phyloP scores from a whole-genome alignment of 2,329 filamentous ascomycete species.

The Trichoderma asperellum region DNA sequence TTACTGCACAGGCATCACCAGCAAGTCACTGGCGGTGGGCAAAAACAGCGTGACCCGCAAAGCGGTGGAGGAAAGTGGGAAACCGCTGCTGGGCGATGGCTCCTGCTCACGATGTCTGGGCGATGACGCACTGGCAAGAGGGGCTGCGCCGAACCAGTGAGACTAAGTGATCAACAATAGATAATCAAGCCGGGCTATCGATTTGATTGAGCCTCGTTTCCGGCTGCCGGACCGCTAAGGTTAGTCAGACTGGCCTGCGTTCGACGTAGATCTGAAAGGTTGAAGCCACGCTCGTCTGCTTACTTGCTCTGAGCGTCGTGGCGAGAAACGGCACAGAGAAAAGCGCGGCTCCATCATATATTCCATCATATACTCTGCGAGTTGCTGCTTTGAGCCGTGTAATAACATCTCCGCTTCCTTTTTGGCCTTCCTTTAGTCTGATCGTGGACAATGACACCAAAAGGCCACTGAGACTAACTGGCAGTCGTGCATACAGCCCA shows the following conservation, averaged over 20 bases:
- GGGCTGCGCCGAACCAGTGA: background rate
- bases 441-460: background rate
- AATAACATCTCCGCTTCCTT: background rate
- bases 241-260: background rate
- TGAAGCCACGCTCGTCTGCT: background rate
- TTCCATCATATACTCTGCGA: background rate
- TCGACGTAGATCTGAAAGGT: background rate
- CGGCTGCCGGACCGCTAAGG: background rate
- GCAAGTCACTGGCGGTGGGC: background rate
- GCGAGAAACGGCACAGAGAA: background rate
- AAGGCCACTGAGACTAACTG: background rate
- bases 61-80: background rate
- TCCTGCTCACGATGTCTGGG: conserved; percentile 7
- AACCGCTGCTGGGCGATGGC: background rate
- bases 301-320: background rate
- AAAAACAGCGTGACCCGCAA: background rate
- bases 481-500: background rate
- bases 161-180: background rate
- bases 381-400: background rate
- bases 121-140: conserved; percentile 10
- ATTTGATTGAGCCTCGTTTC: background rate
- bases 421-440: background rate
- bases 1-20: background rate
- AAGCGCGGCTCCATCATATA: background rate
- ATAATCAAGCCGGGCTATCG: background rate